Conservation (phyloP, 441 rosid species). For the Erodium texanum region DNA sequence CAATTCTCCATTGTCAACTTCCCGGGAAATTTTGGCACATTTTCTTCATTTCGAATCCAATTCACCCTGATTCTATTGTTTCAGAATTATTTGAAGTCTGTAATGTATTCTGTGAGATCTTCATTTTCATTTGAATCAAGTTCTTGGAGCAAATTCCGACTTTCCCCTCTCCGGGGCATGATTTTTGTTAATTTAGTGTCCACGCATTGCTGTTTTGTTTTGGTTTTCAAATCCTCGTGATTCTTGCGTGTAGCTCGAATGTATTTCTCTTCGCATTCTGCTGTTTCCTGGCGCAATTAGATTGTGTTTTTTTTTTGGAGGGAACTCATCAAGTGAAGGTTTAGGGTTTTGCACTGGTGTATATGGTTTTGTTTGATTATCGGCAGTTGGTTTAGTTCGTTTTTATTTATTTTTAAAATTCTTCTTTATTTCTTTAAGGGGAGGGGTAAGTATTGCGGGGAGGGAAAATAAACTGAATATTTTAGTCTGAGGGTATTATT, state of each 20-base stretch:
- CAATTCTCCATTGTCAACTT: background rate
- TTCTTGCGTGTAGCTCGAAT: background rate
- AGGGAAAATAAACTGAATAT: background rate
- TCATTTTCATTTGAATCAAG: background rate
- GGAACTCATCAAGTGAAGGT: background rate
- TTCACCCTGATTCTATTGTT: background rate
- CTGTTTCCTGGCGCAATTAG: background rate
- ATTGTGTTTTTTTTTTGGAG: background rate
- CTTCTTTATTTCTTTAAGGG: background rate
- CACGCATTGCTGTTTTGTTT: background rate
- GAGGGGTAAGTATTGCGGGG: background rate
- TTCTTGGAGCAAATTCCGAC: background rate
- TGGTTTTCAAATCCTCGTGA: background rate
- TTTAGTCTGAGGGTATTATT: background rate
- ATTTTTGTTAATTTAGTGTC: background rate
- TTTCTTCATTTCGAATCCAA: background rate
- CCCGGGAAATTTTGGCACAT: background rate
- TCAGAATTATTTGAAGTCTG: background rate
- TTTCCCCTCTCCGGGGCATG: background rate
- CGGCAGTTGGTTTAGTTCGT: background rate
- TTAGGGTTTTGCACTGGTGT: constrained; percentile 5
- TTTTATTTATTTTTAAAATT: background rate
- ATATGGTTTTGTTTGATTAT: background rate
- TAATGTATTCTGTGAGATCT: background rate
- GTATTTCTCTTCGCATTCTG: background rate